Conservation (phyloP, 2,329 filamentous ascomycete genomes). For the Furcasterigmium sp. region DNA sequence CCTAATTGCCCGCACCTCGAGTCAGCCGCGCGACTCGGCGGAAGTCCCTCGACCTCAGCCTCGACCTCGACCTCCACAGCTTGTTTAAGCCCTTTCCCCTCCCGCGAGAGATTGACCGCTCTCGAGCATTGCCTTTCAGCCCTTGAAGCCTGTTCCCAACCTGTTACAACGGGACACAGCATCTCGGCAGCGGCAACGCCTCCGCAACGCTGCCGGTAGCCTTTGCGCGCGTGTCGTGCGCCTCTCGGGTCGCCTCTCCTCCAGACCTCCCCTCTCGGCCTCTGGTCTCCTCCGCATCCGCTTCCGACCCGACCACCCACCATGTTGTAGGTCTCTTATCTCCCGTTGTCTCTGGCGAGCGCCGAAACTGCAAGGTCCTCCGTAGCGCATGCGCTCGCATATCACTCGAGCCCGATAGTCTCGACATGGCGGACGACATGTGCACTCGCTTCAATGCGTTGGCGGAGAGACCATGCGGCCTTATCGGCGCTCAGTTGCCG, state of each 20-base stretch:
- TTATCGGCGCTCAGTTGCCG: no score
- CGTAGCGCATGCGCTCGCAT: not conserved
- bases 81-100: no score
- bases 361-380: not conserved
- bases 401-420: not conserved
- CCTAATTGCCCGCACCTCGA: no score
- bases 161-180: not conserved
- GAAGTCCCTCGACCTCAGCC: not conserved
- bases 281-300: not conserved
- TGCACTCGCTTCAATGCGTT: not conserved
- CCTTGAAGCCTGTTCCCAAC: not conserved
- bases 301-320: constrained; percentile 1
- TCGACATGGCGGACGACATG: not conserved
- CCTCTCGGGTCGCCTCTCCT: not conserved
- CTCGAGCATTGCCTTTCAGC: not conserved
- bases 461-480: not conserved
- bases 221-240: not conserved
- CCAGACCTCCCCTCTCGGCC: not conserved
- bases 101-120: no score
- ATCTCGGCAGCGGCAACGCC: not conserved
- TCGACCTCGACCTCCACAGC: no score
- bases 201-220: not conserved
- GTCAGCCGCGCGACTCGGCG: no score
- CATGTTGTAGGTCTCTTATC: constrained; percentile 10
- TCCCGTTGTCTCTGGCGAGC: not conserved